Percentiles rank a stretch among this genome's conserved stretches.
Evolutionary conservation across 352 stramenopile species (phyloP).

Genomic region (Globisporangium spinosum): DNA sequence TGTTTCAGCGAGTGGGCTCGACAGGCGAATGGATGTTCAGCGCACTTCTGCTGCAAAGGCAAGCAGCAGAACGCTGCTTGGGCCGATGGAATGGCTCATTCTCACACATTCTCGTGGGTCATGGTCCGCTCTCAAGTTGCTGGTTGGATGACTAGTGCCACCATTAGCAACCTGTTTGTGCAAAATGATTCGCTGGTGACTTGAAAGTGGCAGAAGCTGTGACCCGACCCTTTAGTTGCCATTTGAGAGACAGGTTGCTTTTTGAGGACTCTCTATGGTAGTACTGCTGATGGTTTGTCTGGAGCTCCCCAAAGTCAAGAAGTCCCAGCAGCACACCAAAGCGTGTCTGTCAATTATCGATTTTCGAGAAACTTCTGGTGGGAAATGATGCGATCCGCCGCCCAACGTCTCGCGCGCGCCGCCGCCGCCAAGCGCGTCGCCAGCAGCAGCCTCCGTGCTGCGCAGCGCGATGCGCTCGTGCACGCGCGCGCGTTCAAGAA

Average conservation of each 20-base stretch:
- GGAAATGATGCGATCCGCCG: conserved; percentile 51
- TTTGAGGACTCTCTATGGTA: neutral
- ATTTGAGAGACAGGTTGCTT: neutral
- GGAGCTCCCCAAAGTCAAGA: conserved; percentile 2
- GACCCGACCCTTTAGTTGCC: neutral
- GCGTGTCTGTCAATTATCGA: neutral
- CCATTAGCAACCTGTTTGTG: neutral
- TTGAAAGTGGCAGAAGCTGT: neutral
- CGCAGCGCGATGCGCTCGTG: conserved; percentile 12
- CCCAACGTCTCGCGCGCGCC: conserved; percentile 39
- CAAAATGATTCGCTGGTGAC: neutral
- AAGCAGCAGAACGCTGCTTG: neutral
- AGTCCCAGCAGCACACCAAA: neutral
- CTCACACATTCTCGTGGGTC: neutral
- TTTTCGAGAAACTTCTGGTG: conserved; percentile 31
- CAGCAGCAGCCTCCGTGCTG: conserved; percentile 16
- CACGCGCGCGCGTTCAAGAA: conserved; percentile 20
- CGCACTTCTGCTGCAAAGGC: neutral
- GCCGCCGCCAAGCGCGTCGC: conserved; percentile 14
- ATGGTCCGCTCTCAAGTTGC: neutral
- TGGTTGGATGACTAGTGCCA: neutral
- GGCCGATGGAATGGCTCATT: neutral
- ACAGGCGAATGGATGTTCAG: neutral
- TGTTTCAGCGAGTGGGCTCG: neutral
- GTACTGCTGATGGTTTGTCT: neutral